A percentile compares a stretch with the other conserved stretches of the same genome.
phyloP scores from a whole-genome alignment of 78 protist genomes.

The Guillardia theta region DNA sequence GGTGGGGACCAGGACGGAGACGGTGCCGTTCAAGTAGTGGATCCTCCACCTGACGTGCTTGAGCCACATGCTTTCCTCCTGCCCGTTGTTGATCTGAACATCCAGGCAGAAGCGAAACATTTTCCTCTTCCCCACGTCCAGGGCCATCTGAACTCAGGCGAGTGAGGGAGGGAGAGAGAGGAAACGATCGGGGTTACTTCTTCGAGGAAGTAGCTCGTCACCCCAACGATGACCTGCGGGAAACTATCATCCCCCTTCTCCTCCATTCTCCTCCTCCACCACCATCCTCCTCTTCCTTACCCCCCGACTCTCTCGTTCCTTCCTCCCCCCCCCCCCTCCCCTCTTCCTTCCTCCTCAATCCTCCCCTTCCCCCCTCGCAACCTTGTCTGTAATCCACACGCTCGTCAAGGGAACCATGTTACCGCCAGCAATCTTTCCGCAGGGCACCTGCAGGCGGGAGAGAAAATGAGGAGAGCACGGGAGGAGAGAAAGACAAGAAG shows the following conservation, averaged over 20 bases:
- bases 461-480: background rate
- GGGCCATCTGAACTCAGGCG: background rate
- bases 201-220: too few species aligned
- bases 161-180: background rate
- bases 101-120: background rate
- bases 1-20: too few species aligned
- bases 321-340: background rate
- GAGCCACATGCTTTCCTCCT: background rate
- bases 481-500: background rate
- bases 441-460: background rate
- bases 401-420: background rate
- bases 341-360: background rate
- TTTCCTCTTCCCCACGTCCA: background rate
- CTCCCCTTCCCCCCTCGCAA: background rate
- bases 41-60: background rate
- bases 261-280: background rate
- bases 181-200: background rate
- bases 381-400: background rate
- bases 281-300: background rate
- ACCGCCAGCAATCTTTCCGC: background rate
- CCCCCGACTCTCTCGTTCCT: background rate
- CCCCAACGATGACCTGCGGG: too few species aligned
- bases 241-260: background rate
- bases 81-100: background rate
- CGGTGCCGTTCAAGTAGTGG: background rate